Conservation (phyloP, 1,139 yeast species). For the Taphrina confusa region DNA sequence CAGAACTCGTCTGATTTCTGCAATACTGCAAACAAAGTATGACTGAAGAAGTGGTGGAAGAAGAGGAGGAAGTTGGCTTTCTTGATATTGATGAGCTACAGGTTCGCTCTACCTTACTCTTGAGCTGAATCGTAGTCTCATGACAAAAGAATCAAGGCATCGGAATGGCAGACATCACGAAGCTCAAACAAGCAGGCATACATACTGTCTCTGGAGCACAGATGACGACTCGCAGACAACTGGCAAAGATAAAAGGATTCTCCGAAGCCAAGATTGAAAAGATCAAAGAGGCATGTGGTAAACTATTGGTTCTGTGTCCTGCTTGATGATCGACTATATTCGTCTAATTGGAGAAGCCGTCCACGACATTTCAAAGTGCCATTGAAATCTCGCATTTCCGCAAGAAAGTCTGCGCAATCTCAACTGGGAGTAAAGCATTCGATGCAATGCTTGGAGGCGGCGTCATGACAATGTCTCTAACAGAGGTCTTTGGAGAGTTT, state of each 20-base stretch:
- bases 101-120: conserved; percentile 44
- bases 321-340: background rate
- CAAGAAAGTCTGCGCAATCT: conserved; percentile 52
- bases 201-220: conserved; percentile 55
- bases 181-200: conserved; percentile 57
- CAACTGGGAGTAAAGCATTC: conserved; percentile 59
- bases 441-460: conserved; percentile 59
- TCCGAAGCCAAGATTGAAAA: conserved; percentile 64
- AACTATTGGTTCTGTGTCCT: conserved; percentile 47
- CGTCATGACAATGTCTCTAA: conserved; percentile 60
- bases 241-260: conserved; percentile 57
- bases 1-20: too few relatives aligned
- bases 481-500: conserved; percentile 65
- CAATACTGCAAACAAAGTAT: too few relatives aligned
- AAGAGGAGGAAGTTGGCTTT: conserved; percentile 38
- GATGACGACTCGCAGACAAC: conserved; percentile 46
- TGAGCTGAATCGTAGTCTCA: background rate
- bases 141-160: conserved; percentile 44
- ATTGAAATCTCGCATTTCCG: conserved; percentile 56
- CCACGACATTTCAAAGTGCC: conserved; percentile 58
- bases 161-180: conserved; percentile 60
- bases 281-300: conserved; percentile 62
- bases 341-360: conserved; percentile 30
- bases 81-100: conserved; percentile 59
- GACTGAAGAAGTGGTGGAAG: conserved; percentile 9